These are phyloP conservation scores for Entomortierella chlamydospora DNA, from an alignment of 192 early-diverging fungal species.

Conservation along the genomic window DNA sequence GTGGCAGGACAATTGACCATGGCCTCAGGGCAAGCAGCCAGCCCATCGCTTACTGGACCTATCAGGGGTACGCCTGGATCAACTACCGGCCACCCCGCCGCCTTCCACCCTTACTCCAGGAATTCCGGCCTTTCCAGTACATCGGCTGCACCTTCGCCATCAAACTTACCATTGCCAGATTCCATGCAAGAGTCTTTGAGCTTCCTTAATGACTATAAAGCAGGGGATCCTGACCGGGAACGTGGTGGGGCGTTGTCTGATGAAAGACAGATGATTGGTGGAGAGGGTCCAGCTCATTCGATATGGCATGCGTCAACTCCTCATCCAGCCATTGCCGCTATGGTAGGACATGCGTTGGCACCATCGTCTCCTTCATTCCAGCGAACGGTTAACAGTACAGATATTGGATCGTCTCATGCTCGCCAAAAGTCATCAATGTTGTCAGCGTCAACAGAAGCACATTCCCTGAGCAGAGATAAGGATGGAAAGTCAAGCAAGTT, in stretches of 20 bases:
- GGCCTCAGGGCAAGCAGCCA: conserved; percentile 17
- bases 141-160: conserved; percentile 16
- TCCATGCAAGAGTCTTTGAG: conserved; percentile 51
- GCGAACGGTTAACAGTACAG: conserved; percentile 3
- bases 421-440: conserved; percentile 28
- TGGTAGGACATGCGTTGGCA: conserved; percentile 43
- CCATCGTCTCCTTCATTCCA: conserved; percentile 40
- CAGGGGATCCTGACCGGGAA: conserved; percentile 15
- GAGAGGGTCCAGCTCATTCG: conserved; percentile 14
- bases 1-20: conserved; percentile 33
- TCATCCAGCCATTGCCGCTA: conserved; percentile 50
- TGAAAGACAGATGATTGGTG: not conserved
- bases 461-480: not conserved
- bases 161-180: conserved; percentile 36
- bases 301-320: conserved; percentile 44
- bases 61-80: conserved; percentile 15
- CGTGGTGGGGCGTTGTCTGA: not conserved
- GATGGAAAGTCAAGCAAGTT: conserved; percentile 17
- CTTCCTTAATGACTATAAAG: conserved; percentile 48
- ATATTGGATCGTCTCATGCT: conserved; percentile 4
- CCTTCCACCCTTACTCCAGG: conserved; percentile 36
- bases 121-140: conserved; percentile 12
- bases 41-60: conserved; percentile 19
- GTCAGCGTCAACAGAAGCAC: conserved; percentile 9
- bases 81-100: conserved; percentile 3